phyloP scores from a whole-genome alignment of 768 basidiomycete genomes.

The Porphyrellus cyaneotinctus region DNA sequence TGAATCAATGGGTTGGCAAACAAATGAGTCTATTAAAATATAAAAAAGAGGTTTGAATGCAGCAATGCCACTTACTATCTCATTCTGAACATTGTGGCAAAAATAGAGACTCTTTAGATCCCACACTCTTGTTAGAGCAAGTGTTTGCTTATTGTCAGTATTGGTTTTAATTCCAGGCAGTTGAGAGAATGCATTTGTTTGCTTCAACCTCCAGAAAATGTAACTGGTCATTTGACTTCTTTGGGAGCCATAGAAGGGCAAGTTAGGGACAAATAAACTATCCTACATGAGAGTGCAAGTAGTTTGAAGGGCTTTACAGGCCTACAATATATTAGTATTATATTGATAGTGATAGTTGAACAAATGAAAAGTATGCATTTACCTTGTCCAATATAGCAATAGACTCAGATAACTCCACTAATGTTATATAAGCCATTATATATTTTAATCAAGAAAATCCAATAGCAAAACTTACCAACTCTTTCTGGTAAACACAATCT shows the following conservation, averaged over 20 bases:
- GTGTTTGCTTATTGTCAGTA: too few relatives aligned
- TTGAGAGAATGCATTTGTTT: too few relatives aligned
- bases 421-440: background rate
- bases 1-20: background rate
- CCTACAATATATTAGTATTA: background rate
- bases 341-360: background rate
- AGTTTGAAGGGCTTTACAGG: background rate
- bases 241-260: background rate
- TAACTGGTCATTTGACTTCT: background rate
- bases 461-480: background rate
- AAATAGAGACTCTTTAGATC: background rate
- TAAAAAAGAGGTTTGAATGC: too few relatives aligned
- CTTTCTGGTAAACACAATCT: background rate
- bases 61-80: too few relatives aligned
- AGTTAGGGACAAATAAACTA: background rate
- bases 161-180: too few relatives aligned
- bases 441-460: background rate
- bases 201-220: too few relatives aligned
- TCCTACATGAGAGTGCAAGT: background rate
- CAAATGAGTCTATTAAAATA: background rate
- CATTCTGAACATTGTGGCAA: too few relatives aligned
- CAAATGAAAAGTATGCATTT: background rate
- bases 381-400: background rate
- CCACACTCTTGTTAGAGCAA: too few relatives aligned
- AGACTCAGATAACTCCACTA: background rate